These are phyloP conservation scores for Phyllosticta citribraziliensis DNA, from an alignment of 2,329 filamentous ascomycete genomes.

Conservation along the genomic window DNA sequence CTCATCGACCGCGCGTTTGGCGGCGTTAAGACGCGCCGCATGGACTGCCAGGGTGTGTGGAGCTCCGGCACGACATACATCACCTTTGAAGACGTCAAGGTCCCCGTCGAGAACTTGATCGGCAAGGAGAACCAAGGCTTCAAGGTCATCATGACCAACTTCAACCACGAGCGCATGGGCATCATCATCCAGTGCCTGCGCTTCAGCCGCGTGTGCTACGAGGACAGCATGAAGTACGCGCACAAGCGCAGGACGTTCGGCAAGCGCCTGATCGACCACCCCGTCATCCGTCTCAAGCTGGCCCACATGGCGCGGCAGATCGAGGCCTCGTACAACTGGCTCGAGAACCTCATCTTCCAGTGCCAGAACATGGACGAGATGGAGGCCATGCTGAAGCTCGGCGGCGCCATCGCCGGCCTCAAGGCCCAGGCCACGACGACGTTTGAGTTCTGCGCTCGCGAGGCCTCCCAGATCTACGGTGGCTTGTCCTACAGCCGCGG, in stretches of 20 bases:
- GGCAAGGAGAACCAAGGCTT: constrained; percentile 98
- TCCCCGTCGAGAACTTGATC: constrained; percentile 96
- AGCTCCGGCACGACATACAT: constrained; percentile 92
- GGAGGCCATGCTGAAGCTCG: constrained; percentile 91
- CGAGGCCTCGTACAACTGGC: constrained; percentile 93
- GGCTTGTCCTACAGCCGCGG: constrained; percentile 86
- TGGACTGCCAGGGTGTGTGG: constrained; percentile 99
- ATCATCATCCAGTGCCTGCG: constrained; percentile 97
- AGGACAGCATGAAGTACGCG: constrained; percentile 92
- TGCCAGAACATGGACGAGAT: constrained; percentile 87
- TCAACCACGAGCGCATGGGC: constrained; percentile 80
- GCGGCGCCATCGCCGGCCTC: constrained; percentile 83
- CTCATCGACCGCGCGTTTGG: constrained; percentile 79
- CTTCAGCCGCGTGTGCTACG: constrained; percentile 93
- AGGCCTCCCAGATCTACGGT: constrained; percentile 96
- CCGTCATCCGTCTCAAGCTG: constrained; percentile 94
- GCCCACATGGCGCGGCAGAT: constrained; percentile 98
- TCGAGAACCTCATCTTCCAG: constrained; percentile 91
- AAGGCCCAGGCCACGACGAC: constrained; percentile 92
- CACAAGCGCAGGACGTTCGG: constrained; percentile 96
- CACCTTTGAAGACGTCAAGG: constrained; percentile 98
- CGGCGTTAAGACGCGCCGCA: constrained; percentile 83
- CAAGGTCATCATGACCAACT: constrained; percentile 47
- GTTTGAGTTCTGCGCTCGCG: constrained; percentile 94
- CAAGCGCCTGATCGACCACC: constrained; percentile 92